These are phyloP conservation scores for Aspergillus leporis DNA, from an alignment of 495 filamentous ascomycete species.

Conservation along the genomic window DNA sequence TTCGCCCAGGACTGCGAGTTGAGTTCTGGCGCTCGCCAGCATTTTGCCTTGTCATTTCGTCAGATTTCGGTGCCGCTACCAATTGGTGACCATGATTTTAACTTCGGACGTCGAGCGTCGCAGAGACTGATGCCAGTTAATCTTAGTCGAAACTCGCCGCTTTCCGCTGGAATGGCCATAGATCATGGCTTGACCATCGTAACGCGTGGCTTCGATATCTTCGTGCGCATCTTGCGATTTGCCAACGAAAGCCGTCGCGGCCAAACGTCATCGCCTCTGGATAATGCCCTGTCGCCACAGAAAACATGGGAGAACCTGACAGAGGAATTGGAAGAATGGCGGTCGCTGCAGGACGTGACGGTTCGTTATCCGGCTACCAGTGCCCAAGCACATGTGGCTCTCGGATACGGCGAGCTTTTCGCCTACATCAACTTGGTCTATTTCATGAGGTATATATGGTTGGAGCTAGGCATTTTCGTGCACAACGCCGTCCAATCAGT, in stretches of 20 bases:
- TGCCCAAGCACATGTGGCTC: conserved; percentile 42
- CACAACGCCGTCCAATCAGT: background rate
- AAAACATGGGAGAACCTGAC: conserved; percentile 36
- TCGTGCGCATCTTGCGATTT: conserved; percentile 45
- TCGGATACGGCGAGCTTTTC: conserved; percentile 46
- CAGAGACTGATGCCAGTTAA: conserved; percentile 39
- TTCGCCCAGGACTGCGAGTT: conserved; percentile 49
- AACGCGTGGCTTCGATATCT: conserved; percentile 46
- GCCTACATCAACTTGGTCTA: conserved; percentile 48
- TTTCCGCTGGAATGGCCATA: conserved; percentile 31
- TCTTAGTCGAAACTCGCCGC: conserved; percentile 27
- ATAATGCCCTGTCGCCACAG: conserved; percentile 23
- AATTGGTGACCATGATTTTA: conserved; percentile 45
- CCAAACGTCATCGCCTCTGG: conserved; percentile 21
- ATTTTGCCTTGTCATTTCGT: conserved; percentile 45
- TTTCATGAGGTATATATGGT: conserved; percentile 40
- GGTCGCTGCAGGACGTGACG: conserved; percentile 40
- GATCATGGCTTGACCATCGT: conserved; percentile 43
- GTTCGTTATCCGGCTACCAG: conserved; percentile 40
- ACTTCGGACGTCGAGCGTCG: conserved; percentile 31
- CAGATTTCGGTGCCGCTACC: conserved; percentile 46
- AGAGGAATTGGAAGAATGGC: conserved; percentile 44
- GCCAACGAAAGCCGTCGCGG: conserved; percentile 44
- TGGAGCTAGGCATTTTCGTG: background rate
- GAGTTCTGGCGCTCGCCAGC: conserved; percentile 45